Evolutionary conservation across 1,284 basidiomycete species (phyloP).

Genomic region (Cerrena zonata): DNA sequence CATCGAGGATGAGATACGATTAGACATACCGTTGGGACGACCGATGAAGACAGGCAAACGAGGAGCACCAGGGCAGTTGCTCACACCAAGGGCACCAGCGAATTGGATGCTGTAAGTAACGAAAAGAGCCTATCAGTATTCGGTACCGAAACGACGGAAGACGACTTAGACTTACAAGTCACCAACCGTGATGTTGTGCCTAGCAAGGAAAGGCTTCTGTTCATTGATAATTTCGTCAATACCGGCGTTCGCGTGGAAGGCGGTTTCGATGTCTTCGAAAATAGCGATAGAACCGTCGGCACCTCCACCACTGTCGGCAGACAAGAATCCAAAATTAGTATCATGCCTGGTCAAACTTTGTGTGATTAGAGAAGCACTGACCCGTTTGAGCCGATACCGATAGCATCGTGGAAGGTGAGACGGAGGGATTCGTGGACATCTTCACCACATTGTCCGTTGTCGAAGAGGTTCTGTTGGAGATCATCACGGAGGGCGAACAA

Average conservation of each 20-base stretch:
- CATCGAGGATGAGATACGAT: neutral
- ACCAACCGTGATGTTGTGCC: constrained; percentile 20
- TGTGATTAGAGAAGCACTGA: neutral
- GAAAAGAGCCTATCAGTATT: neutral
- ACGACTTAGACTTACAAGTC: constrained; percentile 17
- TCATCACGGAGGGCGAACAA: constrained; percentile 6
- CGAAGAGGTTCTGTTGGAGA: constrained; percentile 7
- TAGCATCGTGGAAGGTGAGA: constrained; percentile 8
- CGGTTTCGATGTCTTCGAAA: constrained; percentile 16
- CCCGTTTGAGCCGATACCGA: constrained; percentile 3
- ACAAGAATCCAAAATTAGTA: no score
- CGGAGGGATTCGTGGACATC: constrained; percentile 6
- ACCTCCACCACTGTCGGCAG: constrained; percentile 1
- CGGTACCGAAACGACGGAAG: neutral
- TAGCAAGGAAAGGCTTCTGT: constrained; percentile 18
- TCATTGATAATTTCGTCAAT: constrained; percentile 21
- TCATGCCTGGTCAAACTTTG: neutral
- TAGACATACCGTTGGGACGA: constrained; percentile 10
- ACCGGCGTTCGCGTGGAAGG: constrained; percentile 17
- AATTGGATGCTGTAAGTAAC: constrained; percentile 20
- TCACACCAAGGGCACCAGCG: constrained; percentile 21
- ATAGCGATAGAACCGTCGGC: constrained; percentile 8
- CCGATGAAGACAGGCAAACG: constrained; percentile 21
- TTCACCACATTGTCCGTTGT: constrained; percentile 3
- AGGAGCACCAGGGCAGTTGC: constrained; percentile 24